These are phyloP conservation scores for Meyerozyma guilliermondii DNA, from an alignment of 1,139 yeast genomes.

Conservation along the genomic window DNA sequence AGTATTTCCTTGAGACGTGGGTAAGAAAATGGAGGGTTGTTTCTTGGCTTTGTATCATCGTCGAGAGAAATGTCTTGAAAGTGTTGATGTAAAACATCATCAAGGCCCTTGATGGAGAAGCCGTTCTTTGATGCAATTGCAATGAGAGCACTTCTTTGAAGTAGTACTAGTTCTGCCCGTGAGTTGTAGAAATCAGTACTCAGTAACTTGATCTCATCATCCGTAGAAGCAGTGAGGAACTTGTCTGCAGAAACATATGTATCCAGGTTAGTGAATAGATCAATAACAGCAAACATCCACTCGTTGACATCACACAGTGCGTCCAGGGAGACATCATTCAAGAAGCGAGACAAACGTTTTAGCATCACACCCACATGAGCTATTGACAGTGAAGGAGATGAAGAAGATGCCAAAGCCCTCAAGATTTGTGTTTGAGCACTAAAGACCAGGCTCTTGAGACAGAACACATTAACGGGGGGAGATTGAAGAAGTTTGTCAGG, in stretches of 20 bases:
- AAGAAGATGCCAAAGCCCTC: conserved; percentile 26
- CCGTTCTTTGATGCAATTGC: conserved; percentile 31
- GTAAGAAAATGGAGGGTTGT: conserved; percentile 5
- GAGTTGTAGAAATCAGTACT: conserved; percentile 33
- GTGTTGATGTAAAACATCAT: conserved; percentile 3
- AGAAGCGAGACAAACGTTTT: conserved; percentile 29
- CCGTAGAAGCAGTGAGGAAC: conserved; percentile 7
- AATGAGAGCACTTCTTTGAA: conserved; percentile 39
- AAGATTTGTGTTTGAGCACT: conserved; percentile 22
- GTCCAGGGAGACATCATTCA: conserved; percentile 32
- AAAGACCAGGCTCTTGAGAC: conserved; percentile 23
- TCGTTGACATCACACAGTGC: conserved; percentile 17
- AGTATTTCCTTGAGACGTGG: conserved; percentile 11
- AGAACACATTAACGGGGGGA: conserved; percentile 18
- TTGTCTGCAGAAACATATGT: conserved; percentile 13
- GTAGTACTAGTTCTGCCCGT: conserved; percentile 41
- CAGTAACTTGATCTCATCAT: conserved; percentile 11
- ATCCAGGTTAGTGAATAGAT: conserved; percentile 26
- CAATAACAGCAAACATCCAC: conserved; percentile 27
- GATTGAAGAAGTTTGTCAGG: background rate
- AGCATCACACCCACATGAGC: conserved; percentile 27
- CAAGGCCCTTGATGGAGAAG: conserved; percentile 36
- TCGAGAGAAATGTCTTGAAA: conserved; percentile 26
- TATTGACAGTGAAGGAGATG: conserved; percentile 28
- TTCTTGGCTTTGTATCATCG: conserved; percentile 17